Conservation (phyloP, 2,329 filamentous ascomycete genomes). For the Ambrosiella cleistominuta region DNA sequence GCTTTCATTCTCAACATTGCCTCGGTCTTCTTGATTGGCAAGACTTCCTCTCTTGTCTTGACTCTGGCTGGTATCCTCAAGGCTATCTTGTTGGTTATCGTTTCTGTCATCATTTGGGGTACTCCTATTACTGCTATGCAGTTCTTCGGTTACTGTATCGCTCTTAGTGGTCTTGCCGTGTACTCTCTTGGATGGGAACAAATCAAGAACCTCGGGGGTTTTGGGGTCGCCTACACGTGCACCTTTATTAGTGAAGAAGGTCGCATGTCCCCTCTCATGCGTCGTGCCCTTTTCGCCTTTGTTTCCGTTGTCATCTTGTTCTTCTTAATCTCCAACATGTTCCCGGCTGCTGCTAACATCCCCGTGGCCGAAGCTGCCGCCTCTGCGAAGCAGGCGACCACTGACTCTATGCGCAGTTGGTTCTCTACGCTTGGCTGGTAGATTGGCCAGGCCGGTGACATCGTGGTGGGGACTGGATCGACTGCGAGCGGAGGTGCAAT, state of each 20-base stretch:
- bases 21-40: slow-evolving; percentile 80
- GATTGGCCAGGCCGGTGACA: not conserved
- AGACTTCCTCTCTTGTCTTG: slow-evolving; percentile 72
- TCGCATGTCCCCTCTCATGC: slow-evolving; percentile 16
- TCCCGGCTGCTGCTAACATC: slow-evolving; percentile 3
- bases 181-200: slow-evolving; percentile 27
- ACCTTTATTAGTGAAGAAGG: slow-evolving; percentile 15
- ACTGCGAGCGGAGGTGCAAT: not conserved
- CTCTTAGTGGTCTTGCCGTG: slow-evolving; percentile 33
- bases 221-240: slow-evolving; percentile 12
- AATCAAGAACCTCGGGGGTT: slow-evolving; percentile 14
- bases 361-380: slow-evolving; percentile 6
- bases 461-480: not conserved
- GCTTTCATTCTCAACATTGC: slow-evolving; percentile 70
- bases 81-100: slow-evolving; percentile 64
- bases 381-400: slow-evolving; percentile 8
- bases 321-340: slow-evolving; percentile 13
- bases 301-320: slow-evolving; percentile 15
- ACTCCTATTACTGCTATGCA: slow-evolving; percentile 55
- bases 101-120: slow-evolving; percentile 62
- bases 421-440: slow-evolving; percentile 12
- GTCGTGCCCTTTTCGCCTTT: slow-evolving; percentile 14
- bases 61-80: slow-evolving; percentile 76
- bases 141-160: slow-evolving; percentile 60
- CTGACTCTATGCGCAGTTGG: slow-evolving; percentile 10